phyloP scores from a whole-genome alignment of 345 rosid genomes.

The Rhodamnia argentea region DNA sequence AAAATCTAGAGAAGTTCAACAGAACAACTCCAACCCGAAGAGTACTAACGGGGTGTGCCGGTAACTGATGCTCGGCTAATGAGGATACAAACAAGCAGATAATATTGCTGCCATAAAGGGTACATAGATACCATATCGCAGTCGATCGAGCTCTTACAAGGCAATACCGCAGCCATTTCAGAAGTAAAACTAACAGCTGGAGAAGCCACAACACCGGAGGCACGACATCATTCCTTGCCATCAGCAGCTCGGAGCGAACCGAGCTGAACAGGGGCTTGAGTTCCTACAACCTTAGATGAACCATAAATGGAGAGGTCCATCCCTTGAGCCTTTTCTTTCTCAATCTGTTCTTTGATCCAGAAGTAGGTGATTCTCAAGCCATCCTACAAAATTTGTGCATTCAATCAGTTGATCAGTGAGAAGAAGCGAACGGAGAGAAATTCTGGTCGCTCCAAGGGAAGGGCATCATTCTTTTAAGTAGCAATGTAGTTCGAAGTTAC shows the following conservation, averaged over 20 bases:
- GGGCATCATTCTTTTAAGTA: not conserved
- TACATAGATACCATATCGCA: not conserved
- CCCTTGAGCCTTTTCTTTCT: constrained; percentile 84
- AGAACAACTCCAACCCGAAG: not conserved
- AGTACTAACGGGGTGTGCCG: not conserved
- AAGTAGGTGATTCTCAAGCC: constrained; percentile 88
- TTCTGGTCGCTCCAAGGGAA: not conserved
- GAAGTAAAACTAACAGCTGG: not conserved
- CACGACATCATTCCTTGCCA: constrained; percentile 47
- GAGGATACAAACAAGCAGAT: not conserved
- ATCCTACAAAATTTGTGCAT: constrained; percentile 30
- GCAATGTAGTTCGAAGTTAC: not conserved
- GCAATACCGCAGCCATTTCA: not conserved
- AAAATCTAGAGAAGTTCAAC: not conserved
- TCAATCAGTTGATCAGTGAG: not conserved
- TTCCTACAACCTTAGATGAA: constrained; percentile 91
- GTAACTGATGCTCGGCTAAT: not conserved
- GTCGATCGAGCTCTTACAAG: not conserved
- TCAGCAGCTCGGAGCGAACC: constrained; percentile 91
- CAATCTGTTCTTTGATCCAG: constrained; percentile 95
- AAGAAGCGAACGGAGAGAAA: not conserved
- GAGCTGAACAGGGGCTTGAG: constrained; percentile 94
- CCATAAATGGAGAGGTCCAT: constrained; percentile 68
- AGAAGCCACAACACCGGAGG: not conserved
- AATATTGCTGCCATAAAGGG: not conserved